Conservation (phyloP, 2,329 filamentous ascomycete genomes). For the Penicillium sp. region DNA sequence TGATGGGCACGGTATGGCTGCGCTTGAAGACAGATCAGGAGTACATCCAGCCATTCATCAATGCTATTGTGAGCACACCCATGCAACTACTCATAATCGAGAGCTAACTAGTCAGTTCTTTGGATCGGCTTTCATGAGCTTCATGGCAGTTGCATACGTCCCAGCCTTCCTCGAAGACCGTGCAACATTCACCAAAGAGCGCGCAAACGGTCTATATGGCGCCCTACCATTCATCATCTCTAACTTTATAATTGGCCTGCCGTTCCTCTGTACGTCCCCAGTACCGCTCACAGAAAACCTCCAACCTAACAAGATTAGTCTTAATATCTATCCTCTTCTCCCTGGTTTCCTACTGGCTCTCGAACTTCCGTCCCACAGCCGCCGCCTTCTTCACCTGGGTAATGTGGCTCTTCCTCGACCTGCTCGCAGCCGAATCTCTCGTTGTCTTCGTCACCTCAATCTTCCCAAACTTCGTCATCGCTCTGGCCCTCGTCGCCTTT, state of each 20-base stretch:
- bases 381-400: slow-evolving; percentile 76
- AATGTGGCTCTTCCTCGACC: slow-evolving; percentile 84
- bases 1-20: slow-evolving; percentile 90
- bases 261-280: slow-evolving; percentile 67
- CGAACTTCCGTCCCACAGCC: slow-evolving; percentile 71
- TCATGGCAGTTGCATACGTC: slow-evolving; percentile 85
- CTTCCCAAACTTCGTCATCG: slow-evolving; percentile 79
- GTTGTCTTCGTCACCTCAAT: slow-evolving; percentile 76
- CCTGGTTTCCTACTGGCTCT: slow-evolving; percentile 77
- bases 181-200: slow-evolving; percentile 74
- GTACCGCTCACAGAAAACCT: not conserved
- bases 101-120: slow-evolving; percentile 57
- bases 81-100: not conserved
- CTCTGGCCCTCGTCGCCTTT: slow-evolving; percentile 79
- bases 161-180: slow-evolving; percentile 82
- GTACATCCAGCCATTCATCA: slow-evolving; percentile 80
- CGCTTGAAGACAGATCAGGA: slow-evolving; percentile 70
- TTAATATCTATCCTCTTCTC: slow-evolving; percentile 78
- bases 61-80: slow-evolving; percentile 66
- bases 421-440: slow-evolving; percentile 79
- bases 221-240: slow-evolving; percentile 73
- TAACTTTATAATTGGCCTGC: slow-evolving; percentile 82
- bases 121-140: slow-evolving; percentile 75
- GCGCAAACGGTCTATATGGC: slow-evolving; percentile 80
- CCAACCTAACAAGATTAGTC: slow-evolving; percentile 47